Percentiles rank a stretch among this genome's conserved stretches.
Evolutionary conservation across 164 flowering plant species (phyloP).

Genomic region (Dillenia suffruticosa): DNA sequence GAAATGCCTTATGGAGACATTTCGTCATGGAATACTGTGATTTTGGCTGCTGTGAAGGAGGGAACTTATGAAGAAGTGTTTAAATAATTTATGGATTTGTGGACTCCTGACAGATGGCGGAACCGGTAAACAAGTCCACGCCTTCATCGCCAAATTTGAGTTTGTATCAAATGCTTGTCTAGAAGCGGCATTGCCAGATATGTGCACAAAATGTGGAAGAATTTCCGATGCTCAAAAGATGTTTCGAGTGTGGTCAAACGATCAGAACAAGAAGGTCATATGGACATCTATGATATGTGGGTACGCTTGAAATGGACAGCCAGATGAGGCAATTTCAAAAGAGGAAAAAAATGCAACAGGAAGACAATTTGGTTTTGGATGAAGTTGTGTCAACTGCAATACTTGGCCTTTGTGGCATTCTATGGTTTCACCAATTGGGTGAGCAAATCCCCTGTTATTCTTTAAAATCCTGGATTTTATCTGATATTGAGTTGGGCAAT

Average conservation of each 20-base stretch:
- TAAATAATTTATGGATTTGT: constrained; percentile 57
- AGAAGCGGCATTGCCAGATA: constrained; percentile 74
- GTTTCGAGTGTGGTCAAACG: constrained; percentile 32
- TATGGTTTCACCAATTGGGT: constrained; percentile 65
- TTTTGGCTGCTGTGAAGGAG: constrained; percentile 53
- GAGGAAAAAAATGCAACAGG: constrained; percentile 27
- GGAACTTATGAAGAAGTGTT: constrained; percentile 41
- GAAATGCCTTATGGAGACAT: constrained; percentile 63
- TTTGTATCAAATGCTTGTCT: constrained; percentile 45
- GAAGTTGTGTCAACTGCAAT: constrained; percentile 54
- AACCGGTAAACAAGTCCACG: constrained; percentile 72
- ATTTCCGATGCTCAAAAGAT: constrained; percentile 69
- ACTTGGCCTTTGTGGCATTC: constrained; percentile 68
- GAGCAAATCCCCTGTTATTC: constrained; percentile 67
- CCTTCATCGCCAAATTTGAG: constrained; percentile 65
- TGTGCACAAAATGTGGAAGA: constrained; percentile 74
- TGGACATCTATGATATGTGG: constrained; percentile 82
- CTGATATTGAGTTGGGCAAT: constrained; percentile 59
- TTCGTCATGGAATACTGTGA: constrained; percentile 75
- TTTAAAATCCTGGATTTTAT: constrained; percentile 43
- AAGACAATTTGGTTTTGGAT: constrained; percentile 43
- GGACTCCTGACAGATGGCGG: constrained; percentile 38
- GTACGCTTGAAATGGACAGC: constrained; percentile 68
- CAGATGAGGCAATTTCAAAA: constrained; percentile 59
- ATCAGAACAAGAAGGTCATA: constrained; percentile 27